Conservation (phyloP, 805 yeast species). For the Suhomyces kilbournensis region DNA sequence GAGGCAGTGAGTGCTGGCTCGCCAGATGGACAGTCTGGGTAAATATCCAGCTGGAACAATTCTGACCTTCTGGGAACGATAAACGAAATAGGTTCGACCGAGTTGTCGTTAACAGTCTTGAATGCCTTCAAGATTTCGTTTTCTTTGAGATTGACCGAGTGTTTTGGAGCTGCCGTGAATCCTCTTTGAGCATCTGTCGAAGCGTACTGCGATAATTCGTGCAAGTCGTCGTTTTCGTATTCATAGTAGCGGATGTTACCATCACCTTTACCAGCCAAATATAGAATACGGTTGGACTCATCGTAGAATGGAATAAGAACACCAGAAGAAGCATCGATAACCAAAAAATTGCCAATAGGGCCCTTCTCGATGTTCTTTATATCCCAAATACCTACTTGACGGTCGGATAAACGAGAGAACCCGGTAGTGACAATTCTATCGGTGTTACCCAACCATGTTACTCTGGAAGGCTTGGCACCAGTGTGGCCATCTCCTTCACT, state of each 20-base stretch:
- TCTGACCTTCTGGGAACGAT: constrained; percentile 93
- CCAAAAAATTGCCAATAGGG: constrained; percentile 84
- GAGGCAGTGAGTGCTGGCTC: constrained; percentile 74
- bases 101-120: constrained; percentile 82
- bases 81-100: constrained; percentile 88
- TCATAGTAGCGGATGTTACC: constrained; percentile 95
- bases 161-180: constrained; percentile 83
- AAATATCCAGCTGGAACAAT: constrained; percentile 87
- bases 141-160: constrained; percentile 71
- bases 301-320: constrained; percentile 90
- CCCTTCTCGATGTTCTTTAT: constrained; percentile 69
- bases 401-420: constrained; percentile 85
- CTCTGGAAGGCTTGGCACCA: constrained; percentile 89
- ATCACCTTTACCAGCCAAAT: constrained; percentile 96
- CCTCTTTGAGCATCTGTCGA: constrained; percentile 96
- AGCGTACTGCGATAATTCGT: constrained; percentile 81
- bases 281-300: constrained; percentile 72
- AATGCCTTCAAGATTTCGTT: constrained; percentile 81
- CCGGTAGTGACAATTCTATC: constrained; percentile 92
- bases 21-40: constrained; percentile 83
- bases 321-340: constrained; percentile 89
- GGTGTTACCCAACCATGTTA: constrained; percentile 84
- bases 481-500: constrained; percentile 87
- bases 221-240: constrained; percentile 78
- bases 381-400: constrained; percentile 96